Evolutionary conservation across 2,329 filamentous ascomycete genomes (phyloP).

Genomic region (Diaporthe citrichinensis): DNA sequence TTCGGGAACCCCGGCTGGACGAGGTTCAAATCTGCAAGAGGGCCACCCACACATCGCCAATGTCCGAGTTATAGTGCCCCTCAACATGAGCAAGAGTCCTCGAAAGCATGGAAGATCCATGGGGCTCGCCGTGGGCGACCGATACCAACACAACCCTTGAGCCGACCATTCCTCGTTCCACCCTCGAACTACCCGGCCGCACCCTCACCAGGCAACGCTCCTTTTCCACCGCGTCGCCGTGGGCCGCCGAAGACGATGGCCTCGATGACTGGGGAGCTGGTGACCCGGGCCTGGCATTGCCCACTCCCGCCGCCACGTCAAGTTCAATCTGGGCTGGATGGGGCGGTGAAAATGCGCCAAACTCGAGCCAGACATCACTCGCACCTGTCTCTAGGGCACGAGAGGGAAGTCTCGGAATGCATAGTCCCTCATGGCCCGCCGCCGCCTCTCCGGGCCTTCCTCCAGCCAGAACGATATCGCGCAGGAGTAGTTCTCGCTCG

Average conservation of each 20-base stretch:
- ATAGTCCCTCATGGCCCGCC: slow-evolving; percentile 58
- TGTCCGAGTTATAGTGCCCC: slow-evolving; percentile 35
- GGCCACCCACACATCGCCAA: slow-evolving; percentile 39
- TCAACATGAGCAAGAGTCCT: slow-evolving; percentile 43
- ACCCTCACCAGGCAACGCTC: slow-evolving; percentile 49
- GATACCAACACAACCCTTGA: slow-evolving; percentile 49
- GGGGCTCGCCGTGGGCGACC: slow-evolving; percentile 72
- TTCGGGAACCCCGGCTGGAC: slow-evolving; percentile 8
- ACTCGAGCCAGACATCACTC: slow-evolving; percentile 46
- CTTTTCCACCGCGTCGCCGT: slow-evolving; percentile 54
- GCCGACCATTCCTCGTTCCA: slow-evolving; percentile 58
- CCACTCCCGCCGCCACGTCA: slow-evolving; percentile 42
- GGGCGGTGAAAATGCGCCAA: slow-evolving; percentile 42
- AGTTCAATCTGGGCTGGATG: slow-evolving; percentile 51
- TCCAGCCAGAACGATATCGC: slow-evolving; percentile 45
- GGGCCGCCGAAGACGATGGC: slow-evolving; percentile 57
- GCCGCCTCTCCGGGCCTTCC: slow-evolving; percentile 54
- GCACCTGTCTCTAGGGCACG: slow-evolving; percentile 47
- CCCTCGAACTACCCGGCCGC: slow-evolving; percentile 50
- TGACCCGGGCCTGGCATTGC: slow-evolving; percentile 46
- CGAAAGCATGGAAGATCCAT: slow-evolving; percentile 73
- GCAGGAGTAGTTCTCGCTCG: slow-evolving; percentile 41
- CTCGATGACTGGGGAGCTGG: slow-evolving; percentile 56
- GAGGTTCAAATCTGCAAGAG: slow-evolving; percentile 22
- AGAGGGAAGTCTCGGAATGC: slow-evolving; percentile 51